Conservation (phyloP, 352 stramenopile genomes). For the Phytopythium sindhum region DNA sequence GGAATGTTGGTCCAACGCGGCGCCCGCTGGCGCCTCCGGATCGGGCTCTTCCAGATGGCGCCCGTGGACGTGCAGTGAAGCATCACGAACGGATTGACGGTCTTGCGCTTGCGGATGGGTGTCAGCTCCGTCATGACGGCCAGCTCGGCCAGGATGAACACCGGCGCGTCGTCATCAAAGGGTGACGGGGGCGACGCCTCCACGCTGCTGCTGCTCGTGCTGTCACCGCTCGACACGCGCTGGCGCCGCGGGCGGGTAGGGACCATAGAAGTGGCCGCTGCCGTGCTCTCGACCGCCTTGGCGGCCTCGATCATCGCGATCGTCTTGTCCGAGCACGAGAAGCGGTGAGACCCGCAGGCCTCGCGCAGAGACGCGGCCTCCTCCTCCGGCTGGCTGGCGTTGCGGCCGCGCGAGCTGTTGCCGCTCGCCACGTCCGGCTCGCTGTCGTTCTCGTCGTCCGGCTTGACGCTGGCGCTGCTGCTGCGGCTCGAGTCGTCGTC, state of each 20-base stretch:
- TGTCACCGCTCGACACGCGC: conserved; percentile 13
- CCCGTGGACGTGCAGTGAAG: conserved; percentile 28
- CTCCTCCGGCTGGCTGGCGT: not conserved
- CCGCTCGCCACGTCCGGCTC: not conserved
- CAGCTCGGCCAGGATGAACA: conserved; percentile 15
- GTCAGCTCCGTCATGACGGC: conserved; percentile 17
- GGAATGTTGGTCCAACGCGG: conserved; percentile 41
- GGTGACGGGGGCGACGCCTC: conserved; percentile 4
- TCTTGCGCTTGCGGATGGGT: conserved; percentile 53
- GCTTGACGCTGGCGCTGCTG: conserved; percentile 10
- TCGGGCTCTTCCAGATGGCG: conserved; percentile 42
- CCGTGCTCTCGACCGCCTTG: not conserved
- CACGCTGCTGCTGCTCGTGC: conserved; percentile 29
- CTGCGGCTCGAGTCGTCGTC: conserved; percentile 30
- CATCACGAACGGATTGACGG: conserved; percentile 53
- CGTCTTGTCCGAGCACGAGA: conserved; percentile 7
- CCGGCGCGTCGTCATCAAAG: conserved; percentile 13
- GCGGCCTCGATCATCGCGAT: not conserved
- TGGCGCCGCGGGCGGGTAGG: not conserved
- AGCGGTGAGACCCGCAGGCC: not conserved
- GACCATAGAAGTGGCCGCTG: not conserved
- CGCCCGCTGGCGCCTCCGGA: conserved; percentile 34
- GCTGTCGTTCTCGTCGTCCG: conserved; percentile 21
- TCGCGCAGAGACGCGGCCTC: not conserved
- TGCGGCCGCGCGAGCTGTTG: too few relatives aligned